Percentiles rank a stretch among this genome's conserved stretches.
Conservation (phyloP, 805 yeast species). For the Wickerhamiella parazyma region DNA sequence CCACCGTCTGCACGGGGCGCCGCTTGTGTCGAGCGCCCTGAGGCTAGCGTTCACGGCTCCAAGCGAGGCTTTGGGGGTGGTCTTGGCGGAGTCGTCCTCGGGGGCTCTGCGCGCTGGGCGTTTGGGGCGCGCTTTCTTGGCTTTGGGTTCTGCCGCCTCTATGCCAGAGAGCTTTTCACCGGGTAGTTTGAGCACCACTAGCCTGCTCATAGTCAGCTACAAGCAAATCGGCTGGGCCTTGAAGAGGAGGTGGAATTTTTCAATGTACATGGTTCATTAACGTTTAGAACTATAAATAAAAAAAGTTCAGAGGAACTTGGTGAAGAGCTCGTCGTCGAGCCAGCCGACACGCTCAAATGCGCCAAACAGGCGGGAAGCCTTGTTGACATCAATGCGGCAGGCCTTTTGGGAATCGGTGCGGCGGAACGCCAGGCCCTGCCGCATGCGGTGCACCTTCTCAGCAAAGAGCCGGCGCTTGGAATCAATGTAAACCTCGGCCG, state of each 20-base stretch:
- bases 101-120: background rate
- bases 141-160: conserved; percentile 1
- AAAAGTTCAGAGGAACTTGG: conserved; percentile 27
- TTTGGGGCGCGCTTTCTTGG: background rate
- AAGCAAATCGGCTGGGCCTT: background rate
- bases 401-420: conserved; percentile 98
- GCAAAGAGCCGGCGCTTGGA: conserved; percentile 74
- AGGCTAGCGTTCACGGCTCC: conserved; percentile 26
- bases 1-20: conserved; percentile 36
- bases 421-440: conserved; percentile 64
- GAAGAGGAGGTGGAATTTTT: no score
- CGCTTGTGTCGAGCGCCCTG: conserved; percentile 30
- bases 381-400: conserved; percentile 91
- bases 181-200: conserved; percentile 6
- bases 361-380: conserved; percentile 81
- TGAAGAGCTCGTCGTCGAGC: conserved; percentile 65
- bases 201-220: conserved; percentile 5
- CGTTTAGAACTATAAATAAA: background rate
- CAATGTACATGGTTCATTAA: no score
- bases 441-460: conserved; percentile 71
- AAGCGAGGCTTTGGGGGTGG: conserved; percentile 18
- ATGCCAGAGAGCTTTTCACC: background rate
- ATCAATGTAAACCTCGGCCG: conserved; percentile 65
- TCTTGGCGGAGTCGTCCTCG: conserved; percentile 1
- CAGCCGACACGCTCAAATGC: conserved; percentile 88